A percentile compares a stretch with the other conserved stretches of the same genome.
Evolutionary conservation across 768 basidiomycete species (phyloP).

Genomic region (Punctularia strigosozonata): DNA sequence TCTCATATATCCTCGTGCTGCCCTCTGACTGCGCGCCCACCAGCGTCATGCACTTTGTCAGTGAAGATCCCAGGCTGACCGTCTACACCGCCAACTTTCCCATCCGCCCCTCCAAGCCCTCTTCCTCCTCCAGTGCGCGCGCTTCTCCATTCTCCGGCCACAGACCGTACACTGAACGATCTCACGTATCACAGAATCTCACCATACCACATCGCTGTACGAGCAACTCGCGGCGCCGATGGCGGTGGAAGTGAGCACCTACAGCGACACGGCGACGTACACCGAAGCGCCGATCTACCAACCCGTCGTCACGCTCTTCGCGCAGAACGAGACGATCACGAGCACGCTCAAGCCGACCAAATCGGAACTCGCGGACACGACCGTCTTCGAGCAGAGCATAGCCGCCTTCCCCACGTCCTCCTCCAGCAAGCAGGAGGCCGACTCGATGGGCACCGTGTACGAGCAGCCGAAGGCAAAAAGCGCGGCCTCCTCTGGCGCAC

Average conservation of each 20-base stretch:
- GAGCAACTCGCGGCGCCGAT: neutral
- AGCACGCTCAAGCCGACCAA: neutral
- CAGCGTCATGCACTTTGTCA: constrained; percentile 23
- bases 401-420: too few relatives aligned
- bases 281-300: neutral
- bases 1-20: neutral
- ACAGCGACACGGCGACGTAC: neutral
- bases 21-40: neutral
- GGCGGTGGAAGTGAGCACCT: neutral
- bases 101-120: constrained; percentile 17
- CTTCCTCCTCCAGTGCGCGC: neutral
- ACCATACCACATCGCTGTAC: neutral
- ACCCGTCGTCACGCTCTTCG: neutral
- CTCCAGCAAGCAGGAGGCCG: too few relatives aligned
- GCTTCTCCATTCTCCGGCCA: neutral
- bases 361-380: too few relatives aligned
- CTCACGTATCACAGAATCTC: neutral
- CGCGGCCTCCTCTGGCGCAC: neutral
- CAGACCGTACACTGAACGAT: neutral
- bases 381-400: too few relatives aligned
- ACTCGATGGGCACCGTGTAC: too few relatives aligned
- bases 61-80: constrained; percentile 14
- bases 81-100: constrained; percentile 43
- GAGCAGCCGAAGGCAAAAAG: too few relatives aligned
- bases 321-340: neutral